Base-by-base conservation (phyloP, 2,329 filamentous ascomycete genomes). In the Apiospora hydei region DNA sequence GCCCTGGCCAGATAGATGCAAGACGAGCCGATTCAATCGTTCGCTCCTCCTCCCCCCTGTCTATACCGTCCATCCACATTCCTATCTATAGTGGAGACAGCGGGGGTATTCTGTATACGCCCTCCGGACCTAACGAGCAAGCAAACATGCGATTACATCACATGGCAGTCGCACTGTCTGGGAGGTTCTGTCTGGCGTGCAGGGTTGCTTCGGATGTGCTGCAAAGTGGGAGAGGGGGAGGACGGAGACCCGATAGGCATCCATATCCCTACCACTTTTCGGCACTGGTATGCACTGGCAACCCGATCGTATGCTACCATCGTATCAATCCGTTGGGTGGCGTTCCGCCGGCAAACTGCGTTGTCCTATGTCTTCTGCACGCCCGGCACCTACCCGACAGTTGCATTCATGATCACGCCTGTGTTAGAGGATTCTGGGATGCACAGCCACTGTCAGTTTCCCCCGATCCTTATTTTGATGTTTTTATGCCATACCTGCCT, bases 171-270 rank as follows among this genome's bases (percentile, higher is more conserved):
- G 16, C 16, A 8, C 16, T 61, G 26, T 61, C 30, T 18, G 51
- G 8, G 4, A 21, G 16, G 30, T 4, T 38, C 13, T 38, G 53
- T 61, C 16, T 61, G 53, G 34, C 53, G 53, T 61, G 53, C 30
- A 61, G 30, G 53, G 53, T 38, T 61, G 14, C 21, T 61, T 61
- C 53, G 53, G 53, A 21, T 13, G 34, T n/a, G 3, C 13, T 64
- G 57, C 41, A 10, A 24, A 41, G 34, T n/a, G 57, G 41, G 57
- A 18, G 11, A 18, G 13, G 51, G 34, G 11, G 34, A 13, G 51
- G 30, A n/a, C 18, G 57, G 34, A 64, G 57, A 64, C 21, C 57
- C 57, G 57, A 64, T 41, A n/a, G 46, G 21, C 21, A 49, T 49
- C 46, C 10, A n/a, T n/a, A n/a, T n/a, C 21, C 21, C 6, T 49